These are phyloP conservation scores for Lactifluus pinguis DNA, from an alignment of 768 basidiomycete genomes.

Conservation along the genomic window DNA sequence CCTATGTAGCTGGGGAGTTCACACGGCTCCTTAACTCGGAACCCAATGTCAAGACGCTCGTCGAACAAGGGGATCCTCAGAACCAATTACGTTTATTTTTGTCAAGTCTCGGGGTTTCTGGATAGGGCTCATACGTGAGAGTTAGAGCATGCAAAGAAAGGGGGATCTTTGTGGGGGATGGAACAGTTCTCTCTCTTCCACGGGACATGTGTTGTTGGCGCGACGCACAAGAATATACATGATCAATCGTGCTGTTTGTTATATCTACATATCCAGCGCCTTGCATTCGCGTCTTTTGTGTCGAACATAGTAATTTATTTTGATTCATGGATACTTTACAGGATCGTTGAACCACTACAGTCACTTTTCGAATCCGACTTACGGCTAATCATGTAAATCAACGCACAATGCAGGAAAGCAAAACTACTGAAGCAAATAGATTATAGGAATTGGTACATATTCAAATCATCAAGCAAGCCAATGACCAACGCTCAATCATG, in stretches of 20 bases:
- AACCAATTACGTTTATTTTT: conserved; percentile 25
- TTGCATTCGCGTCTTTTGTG: not conserved
- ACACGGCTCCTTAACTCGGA: conserved; percentile 13
- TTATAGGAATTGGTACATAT: not conserved
- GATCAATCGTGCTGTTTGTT: not conserved
- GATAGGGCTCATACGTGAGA: conserved; percentile 18
- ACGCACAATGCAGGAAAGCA: not conserved
- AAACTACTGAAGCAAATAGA: not conserved
- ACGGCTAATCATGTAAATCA: not conserved
- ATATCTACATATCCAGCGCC: not conserved
- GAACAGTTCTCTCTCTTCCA: not conserved
- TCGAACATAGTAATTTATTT: not conserved
- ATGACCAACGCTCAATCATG: not conserved
- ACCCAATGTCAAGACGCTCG: conserved; percentile 21
- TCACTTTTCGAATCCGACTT: not conserved
- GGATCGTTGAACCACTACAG: not conserved
- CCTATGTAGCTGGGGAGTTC: conserved; percentile 41
- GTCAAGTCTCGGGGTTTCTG: conserved; percentile 26
- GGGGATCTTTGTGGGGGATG: not conserved
- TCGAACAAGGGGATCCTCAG: conserved; percentile 22
- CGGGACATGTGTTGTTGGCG: not conserved
- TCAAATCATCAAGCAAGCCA: not conserved
- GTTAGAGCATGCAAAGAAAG: too few species aligned
- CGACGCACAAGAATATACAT: not conserved
- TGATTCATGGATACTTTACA: not conserved